Percentiles rank a stretch among this genome's conserved stretches.
Evolutionary conservation across 306 rosid genomes (phyloP).

Genomic region (Argentina anserina): DNA sequence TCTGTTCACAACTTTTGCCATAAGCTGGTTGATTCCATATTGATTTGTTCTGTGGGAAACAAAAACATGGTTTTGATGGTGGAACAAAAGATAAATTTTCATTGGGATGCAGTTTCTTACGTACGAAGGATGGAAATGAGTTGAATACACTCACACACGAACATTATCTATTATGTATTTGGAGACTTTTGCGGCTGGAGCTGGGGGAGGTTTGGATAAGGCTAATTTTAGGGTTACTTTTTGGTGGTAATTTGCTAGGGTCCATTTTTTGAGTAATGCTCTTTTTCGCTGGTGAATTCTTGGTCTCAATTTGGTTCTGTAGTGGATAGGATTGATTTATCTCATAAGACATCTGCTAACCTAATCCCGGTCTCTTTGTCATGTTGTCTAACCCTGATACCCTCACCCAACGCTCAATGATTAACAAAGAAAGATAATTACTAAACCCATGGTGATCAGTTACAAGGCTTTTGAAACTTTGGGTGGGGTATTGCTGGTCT

Average conservation of each 20-base stretch:
- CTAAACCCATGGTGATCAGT: too few relatives aligned
- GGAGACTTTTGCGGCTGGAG: background rate
- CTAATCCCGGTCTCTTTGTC: background rate
- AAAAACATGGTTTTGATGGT: too few relatives aligned
- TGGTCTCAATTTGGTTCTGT: background rate
- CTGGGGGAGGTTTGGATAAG: too few relatives aligned
- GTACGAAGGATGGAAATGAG: too few relatives aligned
- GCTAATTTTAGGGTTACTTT: too few relatives aligned
- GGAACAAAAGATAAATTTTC: too few relatives aligned
- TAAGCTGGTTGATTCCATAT: background rate
- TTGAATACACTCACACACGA: too few relatives aligned
- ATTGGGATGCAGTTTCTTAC: too few relatives aligned
- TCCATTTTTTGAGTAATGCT: background rate
- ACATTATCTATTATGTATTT: background rate
- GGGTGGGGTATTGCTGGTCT: background rate
- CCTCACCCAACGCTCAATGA: background rate
- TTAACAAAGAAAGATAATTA: background rate
- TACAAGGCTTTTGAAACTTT: too few relatives aligned
- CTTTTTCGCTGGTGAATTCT: background rate
- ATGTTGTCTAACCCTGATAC: background rate
- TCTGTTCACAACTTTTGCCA: background rate
- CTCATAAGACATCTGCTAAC: background rate
- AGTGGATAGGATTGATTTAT: background rate
- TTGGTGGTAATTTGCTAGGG: too few relatives aligned
- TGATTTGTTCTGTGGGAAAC: background rate